Conservation (phyloP, 352 stramenopile species). For the Globisporangium mamillatum region DNA sequence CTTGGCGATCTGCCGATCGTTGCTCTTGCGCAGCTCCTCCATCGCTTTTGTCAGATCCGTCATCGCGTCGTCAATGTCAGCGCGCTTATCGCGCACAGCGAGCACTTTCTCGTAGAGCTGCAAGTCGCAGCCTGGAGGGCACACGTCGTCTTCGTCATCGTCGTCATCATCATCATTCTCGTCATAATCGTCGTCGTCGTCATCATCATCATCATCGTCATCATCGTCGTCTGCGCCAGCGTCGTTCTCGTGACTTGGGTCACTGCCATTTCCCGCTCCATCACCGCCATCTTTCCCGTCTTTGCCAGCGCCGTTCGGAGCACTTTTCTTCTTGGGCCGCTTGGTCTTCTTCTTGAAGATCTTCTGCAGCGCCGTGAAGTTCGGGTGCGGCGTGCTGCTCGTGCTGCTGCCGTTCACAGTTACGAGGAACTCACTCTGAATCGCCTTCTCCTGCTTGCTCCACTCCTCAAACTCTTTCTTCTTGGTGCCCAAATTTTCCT, state of each 20-base stretch:
- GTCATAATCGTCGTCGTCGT: constrained; percentile 72
- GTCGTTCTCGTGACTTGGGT: constrained; percentile 48
- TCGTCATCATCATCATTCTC: constrained; percentile 90
- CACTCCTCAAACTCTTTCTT: constrained; percentile 82
- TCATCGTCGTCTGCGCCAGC: constrained; percentile 67
- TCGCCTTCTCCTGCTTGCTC: constrained; percentile 48
- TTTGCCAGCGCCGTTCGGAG: constrained; percentile 21
- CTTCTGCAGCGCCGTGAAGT: constrained; percentile 76
- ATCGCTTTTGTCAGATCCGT: constrained; percentile 83
- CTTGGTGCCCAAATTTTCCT: constrained; percentile 72
- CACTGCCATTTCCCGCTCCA: constrained; percentile 28
- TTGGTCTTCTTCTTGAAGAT: constrained; percentile 93
- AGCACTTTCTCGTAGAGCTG: constrained; percentile 91
- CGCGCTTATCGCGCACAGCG: constrained; percentile 87
- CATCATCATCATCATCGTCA: constrained; percentile 70
- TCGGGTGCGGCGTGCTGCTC: constrained; percentile 46
- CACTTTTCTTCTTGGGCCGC: constrained; percentile 78
- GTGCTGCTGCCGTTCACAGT: constrained; percentile 58
- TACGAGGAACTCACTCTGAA: constrained; percentile 68
- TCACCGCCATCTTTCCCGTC: constrained; percentile 35
- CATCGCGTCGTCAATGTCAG: constrained; percentile 89
- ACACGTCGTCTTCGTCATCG: constrained; percentile 91
- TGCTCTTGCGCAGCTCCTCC: constrained; percentile 86
- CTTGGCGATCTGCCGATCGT: constrained; percentile 81
- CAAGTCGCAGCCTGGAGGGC: constrained; percentile 86